Conservation (phyloP, 345 rosid species). For the Psidium friedrichsthalianum region DNA sequence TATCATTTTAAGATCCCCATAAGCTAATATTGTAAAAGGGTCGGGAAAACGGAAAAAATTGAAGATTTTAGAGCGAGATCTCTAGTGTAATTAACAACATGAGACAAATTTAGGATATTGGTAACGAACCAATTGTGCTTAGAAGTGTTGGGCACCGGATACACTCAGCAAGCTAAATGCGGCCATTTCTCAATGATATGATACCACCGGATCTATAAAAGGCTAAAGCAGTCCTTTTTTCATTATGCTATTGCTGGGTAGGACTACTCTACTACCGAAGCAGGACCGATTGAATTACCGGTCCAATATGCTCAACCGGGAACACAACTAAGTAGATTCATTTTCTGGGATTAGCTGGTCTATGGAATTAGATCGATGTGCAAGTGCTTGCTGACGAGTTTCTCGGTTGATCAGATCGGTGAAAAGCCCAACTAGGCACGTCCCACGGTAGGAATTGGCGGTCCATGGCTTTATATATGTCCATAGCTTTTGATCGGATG, state of each 20-base stretch:
- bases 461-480: neutral
- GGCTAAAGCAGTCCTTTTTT: neutral
- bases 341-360: neutral
- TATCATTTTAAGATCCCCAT: neutral
- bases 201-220: neutral
- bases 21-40: neutral
- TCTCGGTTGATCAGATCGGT: neutral
- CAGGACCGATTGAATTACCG: neutral
- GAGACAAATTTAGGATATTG: neutral
- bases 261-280: neutral
- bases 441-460: neutral
- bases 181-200: neutral
- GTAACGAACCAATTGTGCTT: neutral
- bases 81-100: neutral
- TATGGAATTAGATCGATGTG: neutral
- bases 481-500: neutral
- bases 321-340: neutral
- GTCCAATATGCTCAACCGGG: neutral
- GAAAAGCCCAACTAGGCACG: neutral
- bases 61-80: neutral
- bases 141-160: neutral
- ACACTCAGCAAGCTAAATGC: neutral
- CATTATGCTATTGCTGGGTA: neutral
- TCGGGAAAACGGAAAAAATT: neutral
- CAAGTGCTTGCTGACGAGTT: neutral